Evolutionary conservation across 768 basidiomycete genomes (phyloP).

Genomic region (Boletus tylopilopsis): DNA sequence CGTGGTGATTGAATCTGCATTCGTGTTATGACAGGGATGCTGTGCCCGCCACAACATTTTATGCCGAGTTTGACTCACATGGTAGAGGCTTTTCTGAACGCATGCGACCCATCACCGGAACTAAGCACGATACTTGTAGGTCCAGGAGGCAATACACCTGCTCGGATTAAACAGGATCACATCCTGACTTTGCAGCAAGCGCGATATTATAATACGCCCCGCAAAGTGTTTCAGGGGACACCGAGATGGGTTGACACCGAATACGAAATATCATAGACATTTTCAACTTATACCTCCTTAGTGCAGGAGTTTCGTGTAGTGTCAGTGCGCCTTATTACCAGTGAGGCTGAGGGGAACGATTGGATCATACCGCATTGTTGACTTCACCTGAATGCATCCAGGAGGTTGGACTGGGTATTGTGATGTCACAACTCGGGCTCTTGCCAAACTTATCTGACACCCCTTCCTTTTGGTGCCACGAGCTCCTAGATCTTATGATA

Average conservation of each 20-base stretch:
- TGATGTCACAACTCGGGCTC: too few relatives aligned
- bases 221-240: slow-evolving; percentile 47
- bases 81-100: slow-evolving; percentile 32
- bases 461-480: too few relatives aligned
- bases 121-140: slow-evolving; percentile 35
- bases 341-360: slow-evolving; percentile 1
- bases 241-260: slow-evolving; percentile 55
- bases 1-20: background rate
- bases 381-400: too few relatives aligned
- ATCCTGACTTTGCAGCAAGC: slow-evolving; percentile 33
- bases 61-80: slow-evolving; percentile 53
- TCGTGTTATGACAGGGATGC: slow-evolving; percentile 38
- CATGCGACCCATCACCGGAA: background rate
- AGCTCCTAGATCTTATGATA: too few relatives aligned
- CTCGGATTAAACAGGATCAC: slow-evolving; percentile 45
- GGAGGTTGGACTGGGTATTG: too few relatives aligned
- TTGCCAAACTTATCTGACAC: too few relatives aligned
- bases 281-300: too few relatives aligned
- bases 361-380: too few relatives aligned
- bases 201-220: slow-evolving; percentile 35
- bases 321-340: too few relatives aligned
- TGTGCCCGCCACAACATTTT: slow-evolving; percentile 53
- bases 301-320: too few relatives aligned
- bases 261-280: too few relatives aligned
- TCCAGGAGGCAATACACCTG: slow-evolving; percentile 47